Evolutionary conservation across 805 yeast species (phyloP), one percentile per base, ranked within the genome.

Genomic region (Wickerhamomyces bisporus): DNA sequence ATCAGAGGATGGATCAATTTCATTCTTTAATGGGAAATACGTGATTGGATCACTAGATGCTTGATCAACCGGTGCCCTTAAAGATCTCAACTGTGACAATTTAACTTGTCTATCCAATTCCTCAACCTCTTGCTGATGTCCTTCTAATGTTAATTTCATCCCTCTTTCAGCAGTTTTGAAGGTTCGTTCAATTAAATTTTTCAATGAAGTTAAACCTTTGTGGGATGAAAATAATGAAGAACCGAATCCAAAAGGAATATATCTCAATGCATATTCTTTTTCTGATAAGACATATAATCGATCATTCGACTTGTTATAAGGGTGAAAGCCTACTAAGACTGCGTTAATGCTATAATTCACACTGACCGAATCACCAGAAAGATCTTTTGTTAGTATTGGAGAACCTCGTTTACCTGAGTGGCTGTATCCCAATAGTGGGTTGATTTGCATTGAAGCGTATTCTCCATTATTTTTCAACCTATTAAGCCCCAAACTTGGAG

Each of bases 311-410:
- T n/a, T n/a, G n/a, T n/a, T n/a, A n/a, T n/a, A n/a, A n/a, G 50
- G 42, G 38, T 66, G 64, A 38, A 71, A 65, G 18, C 75, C 80
- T 29, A 77, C 75, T 40, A 77, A 61, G 39, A 73, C 71, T 7
- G 80, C 79, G 46, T 76, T 80, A 24, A 78, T 70, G 1, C 75
- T 65, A 44, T 78, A 78, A 35, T 68, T 65, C 9, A 77, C 61
- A 43, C 79, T 72, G 20, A 57, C 26, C 38, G 65, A 65, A 5
- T 69, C 75, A 40, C 66, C 66, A 2, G 71, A 55, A 43, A 74
- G 61, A 55, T 77, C 83, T 28, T 59, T 61, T 4, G 79, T 73
- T 31, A 74, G 48, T 2, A 76, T 61, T 4, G 83, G 81, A 0
- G 79, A 68, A 2, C 81, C 82, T 37, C 72, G 57, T 6, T 62